Percentiles rank a stretch among this genome's conserved stretches.
phyloP scores from a whole-genome alignment of 2,329 filamentous ascomycete species.

The Podosphaera leucotricha region DNA sequence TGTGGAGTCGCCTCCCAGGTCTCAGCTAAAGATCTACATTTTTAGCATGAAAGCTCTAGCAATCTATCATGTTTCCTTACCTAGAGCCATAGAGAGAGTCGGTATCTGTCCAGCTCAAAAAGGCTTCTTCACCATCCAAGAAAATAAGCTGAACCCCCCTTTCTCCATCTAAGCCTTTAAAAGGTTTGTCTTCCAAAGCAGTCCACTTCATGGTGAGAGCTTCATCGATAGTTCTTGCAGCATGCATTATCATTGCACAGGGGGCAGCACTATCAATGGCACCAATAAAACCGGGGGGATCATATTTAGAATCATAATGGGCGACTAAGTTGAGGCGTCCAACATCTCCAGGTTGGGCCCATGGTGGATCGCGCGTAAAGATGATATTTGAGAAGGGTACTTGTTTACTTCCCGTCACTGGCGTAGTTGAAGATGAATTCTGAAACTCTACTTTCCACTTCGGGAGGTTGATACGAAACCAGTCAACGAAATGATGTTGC shows the following conservation, averaged over 20 bases:
- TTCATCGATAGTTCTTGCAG: constrained; percentile 54
- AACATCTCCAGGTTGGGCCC: constrained; percentile 49
- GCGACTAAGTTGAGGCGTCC: constrained; percentile 68
- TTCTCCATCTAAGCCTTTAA: constrained; percentile 41
- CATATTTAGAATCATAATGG: constrained; percentile 74
- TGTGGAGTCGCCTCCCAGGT: constrained; percentile 54
- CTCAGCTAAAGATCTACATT: constrained; percentile 42
- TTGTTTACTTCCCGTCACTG: constrained; percentile 42
- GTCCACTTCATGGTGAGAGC: constrained; percentile 67
- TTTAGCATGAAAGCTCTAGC: background rate
- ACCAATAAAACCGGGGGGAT: constrained; percentile 69
- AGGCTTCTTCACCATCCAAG: constrained; percentile 88
- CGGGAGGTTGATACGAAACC: constrained; percentile 53
- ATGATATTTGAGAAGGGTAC: constrained; percentile 77
- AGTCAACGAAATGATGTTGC: constrained; percentile 61
- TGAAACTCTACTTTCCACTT: constrained; percentile 64
- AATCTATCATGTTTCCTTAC: constrained; percentile 19
- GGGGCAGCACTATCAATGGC: constrained; percentile 85
- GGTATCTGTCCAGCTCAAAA: constrained; percentile 49
- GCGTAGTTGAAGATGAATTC: constrained; percentile 72
- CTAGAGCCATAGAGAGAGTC: constrained; percentile 81
- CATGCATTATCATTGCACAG: constrained; percentile 81
- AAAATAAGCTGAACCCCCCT: constrained; percentile 74
- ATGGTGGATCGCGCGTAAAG: constrained; percentile 70
- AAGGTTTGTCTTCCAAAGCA: constrained; percentile 37